Evolutionary conservation across 2,329 filamentous ascomycete species (phyloP), one percentile per base, ranked within the genome.

Genomic region (Cladosporium sp.): DNA sequence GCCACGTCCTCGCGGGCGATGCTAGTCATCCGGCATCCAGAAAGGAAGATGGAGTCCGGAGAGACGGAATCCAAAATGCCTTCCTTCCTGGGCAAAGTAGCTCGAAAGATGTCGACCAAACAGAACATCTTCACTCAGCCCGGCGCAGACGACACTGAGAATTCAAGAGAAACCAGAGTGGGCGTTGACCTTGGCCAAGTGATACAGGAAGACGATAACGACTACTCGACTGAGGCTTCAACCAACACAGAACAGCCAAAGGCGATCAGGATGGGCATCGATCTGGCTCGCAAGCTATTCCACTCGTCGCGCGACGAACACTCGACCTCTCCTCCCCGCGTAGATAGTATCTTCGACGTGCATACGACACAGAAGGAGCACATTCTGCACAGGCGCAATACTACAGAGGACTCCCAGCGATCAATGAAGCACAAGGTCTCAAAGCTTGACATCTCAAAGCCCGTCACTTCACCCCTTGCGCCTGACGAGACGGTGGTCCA

Each of bases 301-400:
- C 35, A 52, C n/a, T 37, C 31, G 2, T 26, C 44, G 10, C 21
- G 21, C 16, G 35, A 23, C 46, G 59, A 28, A 31, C 44, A 23
- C 7, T 12, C 59, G 4, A 21, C 29, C 26, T 56, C 23, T 35
- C 21, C n/a, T 46, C 14, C 12, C 29, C 61, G 37, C 4, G n/a
- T 18, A 14, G 61, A 56, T 12, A 6, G 11, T 26, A 63, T 63
- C 23, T 63, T 63, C 33, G 33, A 26, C 4, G 35, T 46, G 16
- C 61, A 63, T n/a, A 50, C 50, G 14, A 46, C 28, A 11, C 29
- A 56, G 14, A 31, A 63, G 60, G 23, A 56, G 33, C 33, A 56
- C 6, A 52, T 21, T 10, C 23, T 56, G 35, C 50, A 28, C n/a
- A n/a, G 49, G 12, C 60, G 60, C 49, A 62, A 28, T 2, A 52